A percentile compares a stretch with the other conserved stretches of the same genome.
Evolutionary conservation across 1,139 yeast genomes (phyloP).

Genomic region (Debaryomycetaceae sp.): DNA sequence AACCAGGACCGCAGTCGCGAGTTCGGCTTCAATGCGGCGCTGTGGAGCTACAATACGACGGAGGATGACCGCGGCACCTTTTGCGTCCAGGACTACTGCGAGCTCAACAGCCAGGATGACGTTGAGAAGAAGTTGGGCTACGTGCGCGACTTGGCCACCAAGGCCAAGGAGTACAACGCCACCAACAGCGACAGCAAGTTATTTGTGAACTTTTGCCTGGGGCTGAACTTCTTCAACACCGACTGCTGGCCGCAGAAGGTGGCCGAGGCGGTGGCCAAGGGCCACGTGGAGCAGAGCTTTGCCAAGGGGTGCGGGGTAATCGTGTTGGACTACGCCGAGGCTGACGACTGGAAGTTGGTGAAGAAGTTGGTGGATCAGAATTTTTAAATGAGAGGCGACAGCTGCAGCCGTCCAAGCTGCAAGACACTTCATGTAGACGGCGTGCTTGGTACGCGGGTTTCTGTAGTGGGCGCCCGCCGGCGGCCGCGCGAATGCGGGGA

Average conservation of each 20-base stretch:
- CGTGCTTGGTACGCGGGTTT: no score
- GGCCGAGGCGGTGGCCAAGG: constrained; percentile 47
- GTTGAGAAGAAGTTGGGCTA: constrained; percentile 54
- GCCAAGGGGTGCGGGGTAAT: constrained; percentile 55
- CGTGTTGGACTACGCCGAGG: constrained; percentile 66
- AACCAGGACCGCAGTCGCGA: constrained; percentile 36
- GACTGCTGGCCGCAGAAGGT: constrained; percentile 74
- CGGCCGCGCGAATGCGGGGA: no score
- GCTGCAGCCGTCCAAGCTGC: no score
- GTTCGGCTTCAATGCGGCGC: constrained; percentile 66
- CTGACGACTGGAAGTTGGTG: constrained; percentile 56
- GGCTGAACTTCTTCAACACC: constrained; percentile 67
- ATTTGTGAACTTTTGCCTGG: constrained; percentile 71
- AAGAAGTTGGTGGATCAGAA: constrained; percentile 52
- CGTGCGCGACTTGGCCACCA: constrained; percentile 52
- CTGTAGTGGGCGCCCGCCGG: no score
- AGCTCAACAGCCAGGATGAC: constrained; percentile 49
- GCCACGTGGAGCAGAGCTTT: constrained; percentile 47
- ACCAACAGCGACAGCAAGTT: constrained; percentile 48
- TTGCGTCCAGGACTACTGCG: constrained; percentile 75
- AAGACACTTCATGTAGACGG: no score
- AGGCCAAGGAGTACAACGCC: constrained; percentile 51
- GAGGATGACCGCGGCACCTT: constrained; percentile 61
- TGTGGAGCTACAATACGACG: constrained; percentile 66
- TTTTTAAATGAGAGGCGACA: constrained; percentile 25